Base-by-base conservation (phyloP, 345 rosid species). In the Camelina sativa region DNA sequence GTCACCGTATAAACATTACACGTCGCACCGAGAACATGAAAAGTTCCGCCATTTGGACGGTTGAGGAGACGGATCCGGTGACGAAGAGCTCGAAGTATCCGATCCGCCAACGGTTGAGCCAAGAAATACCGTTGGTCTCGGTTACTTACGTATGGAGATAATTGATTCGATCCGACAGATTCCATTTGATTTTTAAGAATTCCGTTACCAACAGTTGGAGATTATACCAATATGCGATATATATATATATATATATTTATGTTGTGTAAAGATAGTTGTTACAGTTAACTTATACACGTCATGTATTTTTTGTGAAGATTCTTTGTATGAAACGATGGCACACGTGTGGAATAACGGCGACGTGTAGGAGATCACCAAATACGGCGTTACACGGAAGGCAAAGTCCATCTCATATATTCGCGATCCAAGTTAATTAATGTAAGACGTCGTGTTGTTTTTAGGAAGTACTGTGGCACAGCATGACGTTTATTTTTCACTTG, bases 1-100 rank as follows among this genome's bases (percentile, higher is more conserved):
- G 86, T 78, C 10, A 94, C 96, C 30, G 88, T 88, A 81, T 94
- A 94, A 16, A 94, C 96, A 53, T 94, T 94, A 13, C 89, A 94
- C 0, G 97, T 94, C 7, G 91, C 95, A 8, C 98, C 98, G 0
- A 94, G 76, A 37, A 94, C 79, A 50, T 86, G 91, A 80, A 94
- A 94, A 48, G 62, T 78, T 34, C 85, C 81, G 4, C 55, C 71
- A 0, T 83, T 80, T 0, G 88, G 82, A 8, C 92, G 84, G 75
- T 85, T 90, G 66, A 88, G 96, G 73, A 91, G 87, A 23, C 71
- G 89, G 43, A 91, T 84, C 7, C 62, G 86, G 67, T 93, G 92
- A 72, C 82, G 87, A 47, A 88, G 82, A 28, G 98, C 97, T 2
- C 98, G 84, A 44, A 66, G 51, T 0, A 93, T 89, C 5, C 98